Percentiles rank a stretch among this genome's conserved stretches.
Evolutionary conservation across 805 yeast species (phyloP).

Genomic region (Vanderwaltozyma polyspora): DNA sequence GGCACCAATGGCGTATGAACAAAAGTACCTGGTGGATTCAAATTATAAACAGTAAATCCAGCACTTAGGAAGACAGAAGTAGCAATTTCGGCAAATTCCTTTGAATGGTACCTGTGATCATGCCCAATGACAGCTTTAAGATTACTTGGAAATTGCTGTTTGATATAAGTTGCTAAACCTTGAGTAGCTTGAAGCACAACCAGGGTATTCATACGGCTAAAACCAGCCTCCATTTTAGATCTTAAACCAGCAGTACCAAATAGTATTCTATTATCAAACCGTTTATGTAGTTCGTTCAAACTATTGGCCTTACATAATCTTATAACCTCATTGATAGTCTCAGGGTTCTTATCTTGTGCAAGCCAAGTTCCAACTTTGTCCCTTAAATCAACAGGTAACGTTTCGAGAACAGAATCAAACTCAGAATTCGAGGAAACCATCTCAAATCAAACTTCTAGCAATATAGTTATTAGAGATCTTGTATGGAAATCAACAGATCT

Average conservation of each 20-base stretch:
- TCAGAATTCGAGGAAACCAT: no score
- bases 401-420: no score
- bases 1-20: constrained; percentile 92
- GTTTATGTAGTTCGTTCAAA: constrained; percentile 36
- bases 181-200: constrained; percentile 87
- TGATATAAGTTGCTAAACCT: constrained; percentile 51
- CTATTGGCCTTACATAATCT: constrained; percentile 31
- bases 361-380: constrained; percentile 17
- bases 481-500: no score
- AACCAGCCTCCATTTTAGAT: constrained; percentile 84
- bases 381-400: constrained; percentile 11
- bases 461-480: no score
- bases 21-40: constrained; percentile 27
- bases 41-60: constrained; percentile 60
- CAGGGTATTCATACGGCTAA: constrained; percentile 76
- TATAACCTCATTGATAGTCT: constrained; percentile 46
- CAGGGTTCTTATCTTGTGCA: constrained; percentile 27
- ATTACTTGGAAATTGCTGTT: constrained; percentile 20
- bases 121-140: constrained; percentile 60
- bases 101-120: constrained; percentile 81
- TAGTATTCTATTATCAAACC: constrained; percentile 49
- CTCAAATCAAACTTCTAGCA: no score
- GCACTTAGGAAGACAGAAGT: constrained; percentile 58
- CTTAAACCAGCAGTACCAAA: constrained; percentile 95
- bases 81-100: constrained; percentile 65